Evolutionary conservation across 2,329 filamentous ascomycete genomes (phyloP), one percentile per base, ranked within the genome.

Genomic region (Drechslerella dactyloides): DNA sequence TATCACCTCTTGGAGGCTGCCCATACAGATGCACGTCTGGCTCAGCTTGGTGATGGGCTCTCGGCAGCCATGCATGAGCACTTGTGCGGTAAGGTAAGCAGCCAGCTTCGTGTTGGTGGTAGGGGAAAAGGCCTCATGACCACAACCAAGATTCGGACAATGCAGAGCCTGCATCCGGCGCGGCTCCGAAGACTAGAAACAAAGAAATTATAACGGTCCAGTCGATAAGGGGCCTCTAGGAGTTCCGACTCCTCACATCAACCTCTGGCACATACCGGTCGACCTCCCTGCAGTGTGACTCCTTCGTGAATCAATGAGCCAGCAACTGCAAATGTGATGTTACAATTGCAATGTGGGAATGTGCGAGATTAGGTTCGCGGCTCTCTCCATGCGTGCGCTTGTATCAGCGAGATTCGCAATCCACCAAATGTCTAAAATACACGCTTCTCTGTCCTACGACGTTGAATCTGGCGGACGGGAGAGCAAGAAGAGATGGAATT

Each of bases 101-200:
- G 13, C 13, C n/a, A 42, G 13, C 30, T 61, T 51, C 27, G n/a
- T 35, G 56, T 50, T 60, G 56, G n/a, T 48, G 53, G 15, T 27
- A 23, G 59, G 50, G 46, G 58, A 66, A 68, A 68, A 68, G 63
- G 55, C 63, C 63, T 68, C 63, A 68, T 68, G 63, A 68, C 63
- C 63, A 68, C 46, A 51, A 56, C 57, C 37, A 42, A 42, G 56
- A 68, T 53, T 68, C 56, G 51, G 42, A 68, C 56, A 68, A 61
- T 69, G 58, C 56, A 68, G 55, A 62, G 58, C 65, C 62, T 57
- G 58, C 53, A 69, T 51, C 58, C 65, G 65, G 65, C 61, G 58
- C 54, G 65, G 65, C 65, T 63, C 65, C 65, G 65, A 69, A 52
- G 52, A 58, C 46, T 33, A 46, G 57, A 48, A 51, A 69, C 57